phyloP scores from a whole-genome alignment of 1,284 basidiomycete species.

The Cryptococcus amylolentus region DNA sequence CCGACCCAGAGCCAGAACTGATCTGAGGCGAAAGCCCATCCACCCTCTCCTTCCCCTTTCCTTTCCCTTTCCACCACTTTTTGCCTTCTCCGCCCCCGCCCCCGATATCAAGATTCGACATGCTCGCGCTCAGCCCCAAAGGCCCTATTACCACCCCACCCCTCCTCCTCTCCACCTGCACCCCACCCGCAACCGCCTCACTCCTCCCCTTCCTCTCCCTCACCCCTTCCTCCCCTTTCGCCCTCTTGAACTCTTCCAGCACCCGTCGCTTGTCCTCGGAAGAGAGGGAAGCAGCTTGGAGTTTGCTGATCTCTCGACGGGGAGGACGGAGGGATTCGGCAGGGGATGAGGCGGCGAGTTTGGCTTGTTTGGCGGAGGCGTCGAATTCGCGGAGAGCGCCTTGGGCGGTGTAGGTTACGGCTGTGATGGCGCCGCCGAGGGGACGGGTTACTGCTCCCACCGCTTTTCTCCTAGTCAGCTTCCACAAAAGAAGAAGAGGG shows the following conservation, averaged over 20 bases:
- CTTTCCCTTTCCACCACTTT: constrained; percentile 54
- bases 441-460: background rate
- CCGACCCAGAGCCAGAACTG: too few relatives aligned
- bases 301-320: background rate
- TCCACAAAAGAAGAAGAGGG: background rate
- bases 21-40: constrained; percentile 3
- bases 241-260: constrained; percentile 1
- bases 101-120: constrained; percentile 61
- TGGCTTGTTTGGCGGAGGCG: background rate
- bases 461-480: background rate
- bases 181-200: constrained; percentile 39
- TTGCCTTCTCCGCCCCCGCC: constrained; percentile 60
- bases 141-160: constrained; percentile 18
- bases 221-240: constrained; percentile 55
- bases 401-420: background rate
- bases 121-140: constrained; percentile 57
- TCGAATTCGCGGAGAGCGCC: background rate
- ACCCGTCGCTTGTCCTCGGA: background rate
- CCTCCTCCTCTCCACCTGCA: constrained; percentile 23
- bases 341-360: background rate
- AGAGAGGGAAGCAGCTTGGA: background rate
- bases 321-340: background rate
- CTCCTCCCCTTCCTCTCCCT: constrained; percentile 40
- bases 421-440: background rate
- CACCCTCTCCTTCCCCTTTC: constrained; percentile 9